A percentile compares a stretch with the other conserved stretches of the same genome.
Conservation (phyloP, 768 basidiomycete species). For the Naematelia encephala region DNA sequence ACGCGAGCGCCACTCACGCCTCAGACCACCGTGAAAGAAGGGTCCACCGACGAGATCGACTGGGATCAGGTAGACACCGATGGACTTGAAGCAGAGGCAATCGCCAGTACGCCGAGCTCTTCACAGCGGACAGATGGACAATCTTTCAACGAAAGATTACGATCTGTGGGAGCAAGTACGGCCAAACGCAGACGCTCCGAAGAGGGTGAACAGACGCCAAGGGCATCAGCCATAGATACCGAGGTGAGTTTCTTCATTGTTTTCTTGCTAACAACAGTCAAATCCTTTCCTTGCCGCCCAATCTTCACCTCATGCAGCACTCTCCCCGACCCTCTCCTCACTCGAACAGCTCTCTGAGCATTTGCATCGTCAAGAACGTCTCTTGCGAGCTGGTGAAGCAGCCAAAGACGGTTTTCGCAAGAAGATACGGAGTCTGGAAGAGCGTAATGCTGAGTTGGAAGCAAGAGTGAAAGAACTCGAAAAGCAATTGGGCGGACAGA, state of each 20-base stretch:
- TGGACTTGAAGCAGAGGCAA: conserved; percentile 34
- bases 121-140: conserved; percentile 20
- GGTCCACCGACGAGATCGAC: conserved; percentile 31
- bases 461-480: conserved; percentile 17
- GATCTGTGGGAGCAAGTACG: not conserved
- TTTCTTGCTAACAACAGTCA: conserved; percentile 7
- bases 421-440: conserved; percentile 26
- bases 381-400: conserved; percentile 33
- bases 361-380: conserved; percentile 33
- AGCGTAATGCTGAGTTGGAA: conserved; percentile 26
- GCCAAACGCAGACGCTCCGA: not conserved
- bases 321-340: conserved; percentile 21
- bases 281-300: conserved; percentile 29
- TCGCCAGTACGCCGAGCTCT: conserved; percentile 28
- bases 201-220: not conserved
- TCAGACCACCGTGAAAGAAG: not conserved
- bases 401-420: conserved; percentile 38
- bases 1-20: not conserved
- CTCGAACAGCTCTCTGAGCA: conserved; percentile 32
- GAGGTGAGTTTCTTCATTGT: not conserved
- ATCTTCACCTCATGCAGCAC: conserved; percentile 19
- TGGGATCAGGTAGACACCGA: conserved; percentile 42
- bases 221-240: not conserved
- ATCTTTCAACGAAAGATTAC: conserved; percentile 3
- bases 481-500: not conserved